A percentile compares a stretch with the other conserved stretches of the same genome.
These are phyloP conservation scores for Aspergillus versicolor DNA, from an alignment of 2,329 filamentous ascomycete species.

Conservation along the genomic window DNA sequence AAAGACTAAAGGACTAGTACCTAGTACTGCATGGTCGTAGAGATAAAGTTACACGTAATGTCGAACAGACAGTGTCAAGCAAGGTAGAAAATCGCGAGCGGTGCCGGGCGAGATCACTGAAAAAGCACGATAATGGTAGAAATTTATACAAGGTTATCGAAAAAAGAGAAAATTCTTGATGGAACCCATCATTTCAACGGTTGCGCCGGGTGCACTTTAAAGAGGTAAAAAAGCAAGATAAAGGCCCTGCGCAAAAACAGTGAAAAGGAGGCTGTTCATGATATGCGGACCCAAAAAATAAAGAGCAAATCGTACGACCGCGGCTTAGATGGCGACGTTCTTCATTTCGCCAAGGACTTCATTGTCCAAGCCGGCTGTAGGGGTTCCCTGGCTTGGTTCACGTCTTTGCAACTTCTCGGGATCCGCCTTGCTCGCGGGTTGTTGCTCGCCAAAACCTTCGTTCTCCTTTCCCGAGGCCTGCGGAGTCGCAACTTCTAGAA, in stretches of 20 bases:
- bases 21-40: slow-evolving; percentile 32
- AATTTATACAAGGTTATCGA: slow-evolving; percentile 35
- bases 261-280: slow-evolving; percentile 12
- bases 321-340: slow-evolving; percentile 44
- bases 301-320: slow-evolving; percentile 13
- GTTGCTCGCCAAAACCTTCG: slow-evolving; percentile 24
- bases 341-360: slow-evolving; percentile 49
- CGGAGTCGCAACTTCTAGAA: slow-evolving; percentile 42
- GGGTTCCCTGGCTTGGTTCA: slow-evolving; percentile 28
- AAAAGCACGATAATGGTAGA: slow-evolving; percentile 24
- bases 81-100: slow-evolving; percentile 4
- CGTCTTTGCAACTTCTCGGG: slow-evolving; percentile 31
- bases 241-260: slow-evolving; percentile 7
- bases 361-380: slow-evolving; percentile 32
- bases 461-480: slow-evolving; percentile 37
- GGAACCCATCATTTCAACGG: slow-evolving; percentile 25
- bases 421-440: slow-evolving; percentile 24
- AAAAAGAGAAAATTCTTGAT: slow-evolving; percentile 21
- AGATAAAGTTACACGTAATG: slow-evolving; percentile 34
- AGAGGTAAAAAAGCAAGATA: slow-evolving; percentile 6
- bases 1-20: slow-evolving; percentile 6
- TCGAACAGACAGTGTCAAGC: slow-evolving; percentile 20
- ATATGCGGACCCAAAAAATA: slow-evolving; percentile 14
- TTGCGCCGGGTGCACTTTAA: slow-evolving; percentile 24
- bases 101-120: slow-evolving; percentile 18